Conservation (phyloP, 2,329 filamentous ascomycete species). For the Fusarium guadeloupense region DNA sequence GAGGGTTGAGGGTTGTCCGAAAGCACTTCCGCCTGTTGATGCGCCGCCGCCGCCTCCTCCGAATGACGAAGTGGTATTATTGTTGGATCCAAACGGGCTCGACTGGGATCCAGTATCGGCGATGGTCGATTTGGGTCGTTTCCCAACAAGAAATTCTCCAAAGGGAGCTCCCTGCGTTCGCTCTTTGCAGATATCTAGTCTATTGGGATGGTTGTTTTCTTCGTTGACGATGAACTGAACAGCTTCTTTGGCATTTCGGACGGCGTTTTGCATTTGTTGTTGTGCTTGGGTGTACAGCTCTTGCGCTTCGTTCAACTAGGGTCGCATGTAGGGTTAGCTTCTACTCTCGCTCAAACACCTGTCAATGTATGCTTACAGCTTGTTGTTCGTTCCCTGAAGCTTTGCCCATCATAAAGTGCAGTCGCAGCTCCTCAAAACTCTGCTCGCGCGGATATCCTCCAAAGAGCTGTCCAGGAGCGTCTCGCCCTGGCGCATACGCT, state of each 20-base stretch:
- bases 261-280: constrained; percentile 75
- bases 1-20: constrained; percentile 49
- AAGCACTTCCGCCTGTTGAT: constrained; percentile 44
- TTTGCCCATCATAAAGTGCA: constrained; percentile 72
- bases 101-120: constrained; percentile 43
- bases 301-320: constrained; percentile 68
- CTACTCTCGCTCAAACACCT: background rate
- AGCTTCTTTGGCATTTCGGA: constrained; percentile 76
- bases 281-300: constrained; percentile 70
- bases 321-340: constrained; percentile 30
- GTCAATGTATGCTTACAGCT: constrained; percentile 54
- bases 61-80: constrained; percentile 43
- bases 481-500: constrained; percentile 79
- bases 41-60: constrained; percentile 41
- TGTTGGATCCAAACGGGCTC: constrained; percentile 55
- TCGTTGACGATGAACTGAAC: constrained; percentile 73
- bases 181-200: constrained; percentile 69
- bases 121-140: constrained; percentile 40
- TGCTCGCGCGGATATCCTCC: constrained; percentile 82
- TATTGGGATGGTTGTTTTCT: constrained; percentile 78
- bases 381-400: constrained; percentile 67
- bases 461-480: constrained; percentile 84
- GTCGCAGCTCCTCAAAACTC: constrained; percentile 86
- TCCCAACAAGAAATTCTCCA: constrained; percentile 57
- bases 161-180: constrained; percentile 55